phyloP scores from a whole-genome alignment of 805 yeast genomes.

The Metschnikowia kunwiensis region DNA sequence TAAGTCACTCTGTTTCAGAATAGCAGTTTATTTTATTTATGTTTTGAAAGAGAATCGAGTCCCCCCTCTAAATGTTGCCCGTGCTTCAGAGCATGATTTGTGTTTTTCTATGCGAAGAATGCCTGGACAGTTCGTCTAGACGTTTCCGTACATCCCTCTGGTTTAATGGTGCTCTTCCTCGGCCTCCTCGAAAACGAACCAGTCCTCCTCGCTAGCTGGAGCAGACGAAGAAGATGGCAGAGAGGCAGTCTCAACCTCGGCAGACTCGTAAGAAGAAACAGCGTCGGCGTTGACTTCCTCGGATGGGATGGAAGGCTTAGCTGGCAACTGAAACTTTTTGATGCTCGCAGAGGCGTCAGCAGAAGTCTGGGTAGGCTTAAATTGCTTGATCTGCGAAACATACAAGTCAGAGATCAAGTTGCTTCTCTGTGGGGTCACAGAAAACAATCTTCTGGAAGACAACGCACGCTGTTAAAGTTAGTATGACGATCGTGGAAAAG shows the following conservation, averaged over 20 bases:
- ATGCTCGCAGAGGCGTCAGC: slow-evolving; percentile 77
- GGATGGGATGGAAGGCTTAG: slow-evolving; percentile 71
- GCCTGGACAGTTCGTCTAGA: no score
- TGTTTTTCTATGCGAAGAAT: slow-evolving; percentile 6
- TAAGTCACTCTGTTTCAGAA: not conserved
- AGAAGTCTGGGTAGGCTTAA: slow-evolving; percentile 77
- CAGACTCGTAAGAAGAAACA: slow-evolving; percentile 62
- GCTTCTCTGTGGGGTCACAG: slow-evolving; percentile 41
- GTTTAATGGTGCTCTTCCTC: slow-evolving; percentile 53
- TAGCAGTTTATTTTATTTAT: not conserved
- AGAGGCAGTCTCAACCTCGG: slow-evolving; percentile 66
- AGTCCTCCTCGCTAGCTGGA: slow-evolving; percentile 59
- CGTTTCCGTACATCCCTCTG: no score
- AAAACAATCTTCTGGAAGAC: slow-evolving; percentile 39
- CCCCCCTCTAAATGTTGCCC: not conserved
- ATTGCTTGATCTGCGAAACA: slow-evolving; percentile 79
- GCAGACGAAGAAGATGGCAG: slow-evolving; percentile 33
- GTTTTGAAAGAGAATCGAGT: not conserved
- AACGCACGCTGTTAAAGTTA: slow-evolving; percentile 25
- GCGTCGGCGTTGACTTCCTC: slow-evolving; percentile 68
- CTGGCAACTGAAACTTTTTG: slow-evolving; percentile 79
- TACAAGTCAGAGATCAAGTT: slow-evolving; percentile 82
- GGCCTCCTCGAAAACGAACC: slow-evolving; percentile 76
- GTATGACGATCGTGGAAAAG: no score
- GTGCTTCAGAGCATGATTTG: not conserved